Percentiles rank a stretch among this genome's conserved stretches.
These are phyloP conservation scores for Botrytis pseudocinerea DNA, from an alignment of 2,329 filamentous ascomycete species.

Conservation along the genomic window DNA sequence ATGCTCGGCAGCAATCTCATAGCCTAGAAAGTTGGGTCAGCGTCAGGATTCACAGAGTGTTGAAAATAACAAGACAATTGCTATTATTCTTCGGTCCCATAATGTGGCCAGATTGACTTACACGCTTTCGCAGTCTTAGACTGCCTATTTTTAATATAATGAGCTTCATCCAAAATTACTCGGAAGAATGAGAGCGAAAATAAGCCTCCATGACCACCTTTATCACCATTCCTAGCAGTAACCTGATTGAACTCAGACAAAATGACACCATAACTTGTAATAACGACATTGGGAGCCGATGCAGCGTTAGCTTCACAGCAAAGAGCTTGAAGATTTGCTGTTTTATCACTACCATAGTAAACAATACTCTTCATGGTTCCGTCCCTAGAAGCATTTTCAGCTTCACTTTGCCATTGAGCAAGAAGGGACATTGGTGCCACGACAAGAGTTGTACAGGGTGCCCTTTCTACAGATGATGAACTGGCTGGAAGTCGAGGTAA, in stretches of 20 bases:
- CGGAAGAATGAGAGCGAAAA: slow-evolving; percentile 95
- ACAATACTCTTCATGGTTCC: slow-evolving; percentile 82
- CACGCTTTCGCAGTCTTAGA: slow-evolving; percentile 96
- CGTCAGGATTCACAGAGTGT: background rate
- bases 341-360: slow-evolving; percentile 90
- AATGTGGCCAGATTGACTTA: slow-evolving; percentile 22
- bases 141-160: slow-evolving; percentile 85
- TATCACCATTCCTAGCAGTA: slow-evolving; percentile 63
- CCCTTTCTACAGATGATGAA: slow-evolving; percentile 60
- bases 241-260: slow-evolving; percentile 86
- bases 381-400: slow-evolving; percentile 81
- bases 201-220: slow-evolving; percentile 67
- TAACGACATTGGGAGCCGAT: slow-evolving; percentile 82
- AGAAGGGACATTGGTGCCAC: slow-evolving; percentile 96
- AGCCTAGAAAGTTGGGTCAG: slow-evolving; percentile 43
- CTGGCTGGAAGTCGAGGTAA: slow-evolving; percentile 62
- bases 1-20: slow-evolving; percentile 80
- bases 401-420: slow-evolving; percentile 96
- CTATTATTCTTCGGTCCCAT: background rate
- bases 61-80: background rate
- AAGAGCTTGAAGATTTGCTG: slow-evolving; percentile 71
- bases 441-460: slow-evolving; percentile 88
- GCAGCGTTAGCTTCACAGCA: slow-evolving; percentile 74
- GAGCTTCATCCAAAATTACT: slow-evolving; percentile 91
- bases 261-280: slow-evolving; percentile 91